Evolutionary conservation across 164 flowering plant genomes (phyloP), one percentile per base, ranked within the genome.

Genomic region (Buxus sempervirens): DNA sequence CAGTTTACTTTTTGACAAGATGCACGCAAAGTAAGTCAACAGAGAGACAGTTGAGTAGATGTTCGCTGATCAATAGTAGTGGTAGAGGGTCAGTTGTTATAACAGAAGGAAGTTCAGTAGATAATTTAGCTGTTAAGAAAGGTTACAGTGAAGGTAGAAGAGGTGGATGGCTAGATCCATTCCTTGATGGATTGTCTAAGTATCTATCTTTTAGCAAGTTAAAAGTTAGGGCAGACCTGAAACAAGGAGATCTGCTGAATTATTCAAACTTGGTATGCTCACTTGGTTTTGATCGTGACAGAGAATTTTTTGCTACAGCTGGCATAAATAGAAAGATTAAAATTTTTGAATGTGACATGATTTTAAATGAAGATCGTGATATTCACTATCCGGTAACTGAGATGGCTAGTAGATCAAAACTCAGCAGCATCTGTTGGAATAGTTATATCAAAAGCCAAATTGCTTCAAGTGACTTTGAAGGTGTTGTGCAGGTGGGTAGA

Each of bases 381-480:
- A 90, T 96, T 69, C 99, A 91, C 79, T 96, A 96, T 77, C 99
- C 99, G 19, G 93, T 90, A 9, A 90, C 84, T 68, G 99, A 96
- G 86, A 88, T 96, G 97, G 80, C 86, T 51, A 80, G 89, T 75
- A 78, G 82, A 67, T 93, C 99, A 62, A 96, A 86, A 76, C 80
- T 96, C 18, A 93, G 98, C 81, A 87, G 93, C 70, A 77, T 93
- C 70, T 93, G 96, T 73, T 96, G 98, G 98, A 96, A 91, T 73
- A 78, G 88, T 60, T 96, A 96, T 75, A 93, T 96, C 54, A 93
- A 96, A 78, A 88, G 90, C 81, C 98, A 96, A 77, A 89, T 96
- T 70, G 99, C 99, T 64, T 96, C 98, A 15, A 89, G 99, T 64
- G 93, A 93, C 77, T 96, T 96, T 78, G 98, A 93, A 71, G 99